phyloP scores from a whole-genome alignment of 2,329 filamentous ascomycete genomes.

The Fusarium marasasianum region DNA sequence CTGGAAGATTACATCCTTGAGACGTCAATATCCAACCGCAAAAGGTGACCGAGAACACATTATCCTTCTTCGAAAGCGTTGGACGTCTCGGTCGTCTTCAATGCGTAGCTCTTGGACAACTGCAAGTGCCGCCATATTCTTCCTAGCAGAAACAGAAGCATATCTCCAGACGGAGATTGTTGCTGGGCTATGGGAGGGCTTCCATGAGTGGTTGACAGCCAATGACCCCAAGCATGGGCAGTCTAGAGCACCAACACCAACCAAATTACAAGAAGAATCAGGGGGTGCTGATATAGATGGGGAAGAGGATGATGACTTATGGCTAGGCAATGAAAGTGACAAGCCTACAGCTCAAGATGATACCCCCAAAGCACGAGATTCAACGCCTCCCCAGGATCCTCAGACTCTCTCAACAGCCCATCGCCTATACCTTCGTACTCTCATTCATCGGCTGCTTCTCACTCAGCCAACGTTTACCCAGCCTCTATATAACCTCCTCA shows the following conservation, averaged over 20 bases:
- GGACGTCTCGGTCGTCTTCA: constrained; percentile 68
- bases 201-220: constrained; percentile 76
- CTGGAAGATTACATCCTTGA: constrained; percentile 84
- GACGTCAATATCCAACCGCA: constrained; percentile 80
- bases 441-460: constrained; percentile 74
- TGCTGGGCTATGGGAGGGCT: constrained; percentile 80
- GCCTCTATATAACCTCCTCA: constrained; percentile 71
- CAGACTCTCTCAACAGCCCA: constrained; percentile 86
- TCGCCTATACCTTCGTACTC: constrained; percentile 74
- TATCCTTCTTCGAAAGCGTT: constrained; percentile 69
- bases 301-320: constrained; percentile 43
- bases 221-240: constrained; percentile 46
- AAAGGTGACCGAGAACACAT: constrained; percentile 69
- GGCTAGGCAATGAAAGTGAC: constrained; percentile 36
- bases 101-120: constrained; percentile 92
- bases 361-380: constrained; percentile 30
- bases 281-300: constrained; percentile 7
- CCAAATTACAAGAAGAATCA: constrained; percentile 16
- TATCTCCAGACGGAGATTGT: constrained; percentile 94
- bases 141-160: constrained; percentile 85
- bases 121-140: constrained; percentile 85
- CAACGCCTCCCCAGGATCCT: constrained; percentile 70
- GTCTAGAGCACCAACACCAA: constrained; percentile 40
- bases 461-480: constrained; percentile 71
- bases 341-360: constrained; percentile 30